These are phyloP conservation scores for Cyclaneusma minus DNA, from an alignment of 2,329 filamentous ascomycete species.

Conservation along the genomic window DNA sequence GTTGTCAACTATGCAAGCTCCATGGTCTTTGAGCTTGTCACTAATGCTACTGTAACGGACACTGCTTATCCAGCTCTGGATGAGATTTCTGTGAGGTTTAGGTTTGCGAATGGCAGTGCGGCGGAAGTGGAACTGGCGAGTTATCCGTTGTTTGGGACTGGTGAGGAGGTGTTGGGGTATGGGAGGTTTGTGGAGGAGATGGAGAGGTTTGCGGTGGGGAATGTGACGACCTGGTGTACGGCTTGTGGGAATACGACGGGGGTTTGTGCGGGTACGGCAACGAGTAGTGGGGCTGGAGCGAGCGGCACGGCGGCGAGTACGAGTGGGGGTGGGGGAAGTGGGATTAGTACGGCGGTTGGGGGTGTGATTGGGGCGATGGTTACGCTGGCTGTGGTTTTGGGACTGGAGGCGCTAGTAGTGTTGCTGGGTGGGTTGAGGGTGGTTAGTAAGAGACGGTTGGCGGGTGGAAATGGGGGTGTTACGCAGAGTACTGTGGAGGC, in stretches of 20 bases:
- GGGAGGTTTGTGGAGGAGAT: slow-evolving; percentile 48
- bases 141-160: slow-evolving; percentile 45
- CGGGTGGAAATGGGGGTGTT: no score
- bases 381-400: slow-evolving; percentile 46
- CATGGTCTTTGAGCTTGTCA: slow-evolving; percentile 63
- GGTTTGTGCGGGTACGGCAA: slow-evolving; percentile 37
- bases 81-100: slow-evolving; percentile 42
- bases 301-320: slow-evolving; percentile 11
- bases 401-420: slow-evolving; percentile 34
- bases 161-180: slow-evolving; percentile 45
- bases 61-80: slow-evolving; percentile 29
- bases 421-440: slow-evolving; percentile 39
- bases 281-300: slow-evolving; percentile 13
- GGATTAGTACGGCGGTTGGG: slow-evolving; percentile 55
- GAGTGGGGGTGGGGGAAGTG: slow-evolving; percentile 16
- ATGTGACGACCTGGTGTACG: slow-evolving; percentile 54
- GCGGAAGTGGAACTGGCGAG: slow-evolving; percentile 30
- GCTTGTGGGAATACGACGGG: slow-evolving; percentile 61
- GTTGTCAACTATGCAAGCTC: slow-evolving; percentile 73
- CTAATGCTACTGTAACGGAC: slow-evolving; percentile 29
- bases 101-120: slow-evolving; percentile 43
- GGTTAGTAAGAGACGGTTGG: slow-evolving; percentile 34
- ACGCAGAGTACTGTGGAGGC: no score
- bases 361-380: slow-evolving; percentile 67
- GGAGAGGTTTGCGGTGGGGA: slow-evolving; percentile 48